phyloP scores from a whole-genome alignment of 2,329 filamentous ascomycete species.

The Fusarium longipes region DNA sequence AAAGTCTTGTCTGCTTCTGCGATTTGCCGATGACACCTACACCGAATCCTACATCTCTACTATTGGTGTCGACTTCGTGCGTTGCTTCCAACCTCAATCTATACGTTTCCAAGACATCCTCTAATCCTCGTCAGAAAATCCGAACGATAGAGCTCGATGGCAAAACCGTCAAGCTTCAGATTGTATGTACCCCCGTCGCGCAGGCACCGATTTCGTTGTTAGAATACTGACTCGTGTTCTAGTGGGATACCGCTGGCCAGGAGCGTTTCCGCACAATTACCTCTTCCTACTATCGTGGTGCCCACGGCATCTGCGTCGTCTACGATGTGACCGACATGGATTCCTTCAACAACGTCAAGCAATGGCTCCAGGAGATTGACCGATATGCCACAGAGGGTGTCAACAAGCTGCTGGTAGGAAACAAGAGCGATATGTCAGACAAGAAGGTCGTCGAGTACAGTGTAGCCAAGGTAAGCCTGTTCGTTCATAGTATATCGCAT shows the following conservation, averaged over 20 bases:
- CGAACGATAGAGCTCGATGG: slow-evolving; percentile 98
- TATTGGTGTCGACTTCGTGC: slow-evolving; percentile 98
- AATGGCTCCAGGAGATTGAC: slow-evolving; percentile 99
- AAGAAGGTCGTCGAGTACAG: slow-evolving; percentile 99
- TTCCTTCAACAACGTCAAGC: slow-evolving; percentile 99
- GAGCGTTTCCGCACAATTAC: slow-evolving; percentile 99
- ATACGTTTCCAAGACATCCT: slow-evolving; percentile 9
- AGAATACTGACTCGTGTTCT: slow-evolving; percentile 25
- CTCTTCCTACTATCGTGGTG: slow-evolving; percentile 98
- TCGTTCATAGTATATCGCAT: neutral
- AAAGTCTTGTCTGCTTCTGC: slow-evolving; percentile 98
- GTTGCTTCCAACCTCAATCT: slow-evolving; percentile 52
- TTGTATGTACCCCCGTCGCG: slow-evolving; percentile 70
- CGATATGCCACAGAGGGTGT: slow-evolving; percentile 98
- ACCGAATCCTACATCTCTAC: slow-evolving; percentile 99
- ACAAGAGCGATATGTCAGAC: slow-evolving; percentile 99
- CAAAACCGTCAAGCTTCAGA: slow-evolving; percentile 99
- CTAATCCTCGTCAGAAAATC: slow-evolving; percentile 80
- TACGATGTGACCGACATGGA: slow-evolving; percentile 99
- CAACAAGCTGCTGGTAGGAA: slow-evolving; percentile 98
- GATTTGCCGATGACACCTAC: slow-evolving; percentile 99
- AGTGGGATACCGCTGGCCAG: slow-evolving; percentile 99
- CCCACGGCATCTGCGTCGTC: slow-evolving; percentile 98
- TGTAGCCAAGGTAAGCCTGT: slow-evolving; percentile 86
- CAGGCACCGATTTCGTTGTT: neutral